These are phyloP conservation scores for Durusdinium trenchii DNA, from an alignment of 73 alveolate genomes.

Conservation along the genomic window DNA sequence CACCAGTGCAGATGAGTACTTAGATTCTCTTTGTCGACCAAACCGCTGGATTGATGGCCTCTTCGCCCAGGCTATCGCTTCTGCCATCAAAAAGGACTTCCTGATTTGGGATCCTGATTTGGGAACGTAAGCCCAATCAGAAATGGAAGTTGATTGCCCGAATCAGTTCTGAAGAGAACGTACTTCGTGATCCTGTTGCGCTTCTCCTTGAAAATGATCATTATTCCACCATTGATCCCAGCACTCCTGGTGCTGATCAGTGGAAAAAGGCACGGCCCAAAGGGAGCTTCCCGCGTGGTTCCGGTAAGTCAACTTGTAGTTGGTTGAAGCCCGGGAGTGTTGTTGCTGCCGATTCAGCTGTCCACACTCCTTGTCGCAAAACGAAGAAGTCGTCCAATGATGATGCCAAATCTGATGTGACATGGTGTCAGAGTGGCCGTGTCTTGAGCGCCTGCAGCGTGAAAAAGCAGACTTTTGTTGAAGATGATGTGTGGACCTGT, in stretches of 20 bases:
- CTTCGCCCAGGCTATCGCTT: not conserved
- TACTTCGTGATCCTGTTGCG: not conserved
- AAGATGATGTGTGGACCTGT: not conserved
- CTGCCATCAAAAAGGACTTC: not conserved
- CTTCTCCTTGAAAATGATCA: not conserved
- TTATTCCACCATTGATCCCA: not conserved
- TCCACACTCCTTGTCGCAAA: too few species aligned
- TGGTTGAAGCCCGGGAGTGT: not conserved
- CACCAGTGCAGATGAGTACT: not conserved
- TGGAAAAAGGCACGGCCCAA: not conserved
- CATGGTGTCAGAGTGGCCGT: not conserved
- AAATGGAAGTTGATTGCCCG: constrained; percentile 18
- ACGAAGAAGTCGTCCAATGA: too few species aligned
- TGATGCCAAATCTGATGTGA: not conserved
- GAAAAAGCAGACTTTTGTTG: too few species aligned
- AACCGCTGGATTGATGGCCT: constrained; percentile 14
- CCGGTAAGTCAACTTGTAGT: not conserved
- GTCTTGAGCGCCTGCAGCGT: not conserved
- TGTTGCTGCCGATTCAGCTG: not conserved
- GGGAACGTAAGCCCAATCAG: not conserved
- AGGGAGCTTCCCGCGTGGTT: not conserved
- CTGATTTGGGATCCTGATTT: not conserved
- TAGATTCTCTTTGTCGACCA: not conserved
- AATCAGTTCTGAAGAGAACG: not conserved
- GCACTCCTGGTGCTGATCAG: not conserved